Base-by-base conservation (phyloP, 192 early-diverging fungal species). In the Endogone sp. region DNA sequence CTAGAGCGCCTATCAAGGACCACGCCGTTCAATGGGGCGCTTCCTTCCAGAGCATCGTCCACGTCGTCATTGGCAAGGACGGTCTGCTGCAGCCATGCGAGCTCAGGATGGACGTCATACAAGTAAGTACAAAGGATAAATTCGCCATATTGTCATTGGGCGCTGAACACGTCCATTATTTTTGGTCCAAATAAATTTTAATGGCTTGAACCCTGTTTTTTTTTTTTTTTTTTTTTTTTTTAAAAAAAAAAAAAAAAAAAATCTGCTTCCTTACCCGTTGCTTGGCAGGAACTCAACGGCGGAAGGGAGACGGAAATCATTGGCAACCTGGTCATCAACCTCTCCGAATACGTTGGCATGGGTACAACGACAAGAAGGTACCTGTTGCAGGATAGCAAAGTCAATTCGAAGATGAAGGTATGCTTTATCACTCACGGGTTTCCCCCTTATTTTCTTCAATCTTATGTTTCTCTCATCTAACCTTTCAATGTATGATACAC, bases 341-440 rank as follows among this genome's bases (percentile, higher is more conserved):
- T 96, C n/a, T 85, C 93, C 9, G 91, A 94, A 70, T 92, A 89
- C 71, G 92, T 88, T 20, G 79, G 78, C 54, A 74, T 79, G 54
- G 76, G 82, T 13, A 29, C 58, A 62, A 82, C 81, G 54, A 82
- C 85, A 26, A 64, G 83, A 56, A 79, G 85, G 21, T 89, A 88
- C 60, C 78, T 88, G 54, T 75, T 89, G 56, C 82, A 92, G 64
- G 83, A 93, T 24, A 85, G 83, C 74, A 91, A 91, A 80, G 80
- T 92, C 67, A 93, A 93, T 75, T 89, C 91, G n/a, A 91, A 86
- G 0, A 69, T 93, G 11, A 93, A 90, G 80, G 90, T 92, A 83
- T 16, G 37, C 16, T 16, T 11, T 49, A 11, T 49, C 37, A 6
- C 16, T 11, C 16, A 16, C 0, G n/a, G n/a, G n/a, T n/a, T n/a